Evolutionary conservation across 192 early-diverging fungal genomes (phyloP), one percentile per base, ranked within the genome.

Genomic region (Oehlia diaphana): DNA sequence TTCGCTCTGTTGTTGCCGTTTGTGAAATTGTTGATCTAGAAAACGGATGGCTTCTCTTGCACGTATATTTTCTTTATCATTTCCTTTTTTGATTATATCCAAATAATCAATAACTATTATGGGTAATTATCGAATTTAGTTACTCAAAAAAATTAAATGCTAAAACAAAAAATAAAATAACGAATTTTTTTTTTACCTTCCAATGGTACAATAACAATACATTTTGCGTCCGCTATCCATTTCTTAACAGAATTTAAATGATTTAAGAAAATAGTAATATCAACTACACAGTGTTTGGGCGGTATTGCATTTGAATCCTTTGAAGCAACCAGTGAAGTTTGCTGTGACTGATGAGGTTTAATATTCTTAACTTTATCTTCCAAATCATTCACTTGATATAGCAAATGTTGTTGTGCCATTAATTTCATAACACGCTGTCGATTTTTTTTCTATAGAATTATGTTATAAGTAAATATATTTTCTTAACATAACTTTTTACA

Each of bases 11-110:
- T 74, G 3, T 16, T 62, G 28, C 50, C 67, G 19, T 49, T 69
- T 63, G 7, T 44, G 62, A n/a, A 85, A 53, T 63, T 82, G 62
- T 14, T 83, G 78, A 65, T 87, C 86, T 35, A 90, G 61, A 79
- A 84, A 90, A 10, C 89, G 83, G 74, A 90, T 90, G 14, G 89
- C 86, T 64, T 90, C 89, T 78, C 89, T 74, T 3, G 88, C 83
- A 50, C 85, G 84, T 2, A 81, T 73, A 63, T 89, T 90, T 72
- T 81, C 84, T 71, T 84, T 83, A 13, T 82, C 82, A 7, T 77
- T 79, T 19, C 89, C 89, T 76, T 90, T 90, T 73, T 90, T 90
- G 16, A 83, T 79, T 37, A 81, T 62, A 81, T 90, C 89, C 53
- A 90, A 84, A 10, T 81, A 77, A 78, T 90, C 86, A 80, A 90